Percentiles rank a stretch among this genome's conserved stretches.
These are phyloP conservation scores for Alisma plantagoaquatica DNA, from an alignment of 106 monocot species.

Conservation along the genomic window DNA sequence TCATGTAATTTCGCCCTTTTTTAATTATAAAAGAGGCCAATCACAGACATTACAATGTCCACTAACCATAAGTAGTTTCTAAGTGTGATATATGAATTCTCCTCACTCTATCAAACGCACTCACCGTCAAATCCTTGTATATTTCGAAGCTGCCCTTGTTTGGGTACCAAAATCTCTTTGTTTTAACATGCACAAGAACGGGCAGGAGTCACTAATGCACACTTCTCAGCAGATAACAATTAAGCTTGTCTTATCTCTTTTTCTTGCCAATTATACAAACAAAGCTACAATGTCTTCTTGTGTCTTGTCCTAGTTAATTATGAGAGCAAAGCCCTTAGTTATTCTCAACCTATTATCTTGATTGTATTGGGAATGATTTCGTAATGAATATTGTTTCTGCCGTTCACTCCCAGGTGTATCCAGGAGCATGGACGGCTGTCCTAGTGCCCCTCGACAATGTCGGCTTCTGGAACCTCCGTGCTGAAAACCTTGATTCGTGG, in stretches of 20 bases:
- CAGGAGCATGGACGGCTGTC: conserved; percentile 75
- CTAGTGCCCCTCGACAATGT: conserved; percentile 30
- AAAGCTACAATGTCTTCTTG: too few relatives aligned
- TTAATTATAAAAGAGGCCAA: too few relatives aligned
- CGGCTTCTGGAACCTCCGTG: conserved; percentile 56
- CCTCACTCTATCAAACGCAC: background rate
- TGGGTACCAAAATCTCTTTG: background rate
- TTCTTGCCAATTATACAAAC: too few relatives aligned
- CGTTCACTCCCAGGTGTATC: conserved; percentile 44
- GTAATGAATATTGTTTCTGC: too few relatives aligned
- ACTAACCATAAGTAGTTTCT: background rate
- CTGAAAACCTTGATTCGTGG: conserved; percentile 63
- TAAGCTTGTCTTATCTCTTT: background rate
- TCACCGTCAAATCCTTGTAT: background rate
- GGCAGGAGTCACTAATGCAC: too few relatives aligned
- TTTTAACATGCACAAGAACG: too few relatives aligned
- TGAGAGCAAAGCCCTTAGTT: too few relatives aligned
- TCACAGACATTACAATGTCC: background rate
- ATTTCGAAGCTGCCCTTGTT: background rate
- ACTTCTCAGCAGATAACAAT: too few relatives aligned
- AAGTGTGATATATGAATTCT: background rate
- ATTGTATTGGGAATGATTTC: too few relatives aligned
- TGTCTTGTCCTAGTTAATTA: too few relatives aligned
- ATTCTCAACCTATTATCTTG: too few relatives aligned
- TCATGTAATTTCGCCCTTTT: too few relatives aligned